Percentiles rank a stretch among this genome's conserved stretches.
phyloP scores from a whole-genome alignment of 257 asterid species.

The Schizonepeta tenuifolia region DNA sequence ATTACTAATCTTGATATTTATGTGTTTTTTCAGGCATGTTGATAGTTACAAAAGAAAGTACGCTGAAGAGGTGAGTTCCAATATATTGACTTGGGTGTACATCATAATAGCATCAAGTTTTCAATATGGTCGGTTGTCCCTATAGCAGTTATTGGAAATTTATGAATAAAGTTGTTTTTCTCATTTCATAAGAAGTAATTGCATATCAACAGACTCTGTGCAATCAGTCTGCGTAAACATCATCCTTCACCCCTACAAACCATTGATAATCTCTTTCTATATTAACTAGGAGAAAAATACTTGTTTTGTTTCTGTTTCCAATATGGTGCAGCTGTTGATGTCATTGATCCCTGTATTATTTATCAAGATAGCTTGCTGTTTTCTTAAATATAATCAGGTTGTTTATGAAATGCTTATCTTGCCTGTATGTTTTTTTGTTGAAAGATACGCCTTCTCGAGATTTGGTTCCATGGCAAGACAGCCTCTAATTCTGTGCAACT shows the following conservation, averaged over 20 bases:
- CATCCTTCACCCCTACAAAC: constrained; percentile 6
- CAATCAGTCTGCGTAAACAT: constrained; percentile 18
- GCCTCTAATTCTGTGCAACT: background rate
- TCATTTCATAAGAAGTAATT: constrained; percentile 15
- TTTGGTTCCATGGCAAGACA: constrained; percentile 15
- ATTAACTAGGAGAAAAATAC: constrained; percentile 21
- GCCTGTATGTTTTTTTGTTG: constrained; percentile 14
- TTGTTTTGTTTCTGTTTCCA: background rate
- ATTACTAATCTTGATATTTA: constrained; percentile 30
- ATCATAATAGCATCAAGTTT: background rate
- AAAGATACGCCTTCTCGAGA: constrained; percentile 13
- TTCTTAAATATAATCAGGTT: constrained; percentile 10
- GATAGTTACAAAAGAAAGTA: constrained; percentile 76
- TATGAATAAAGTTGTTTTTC: constrained; percentile 14
- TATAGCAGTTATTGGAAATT: constrained; percentile 8
- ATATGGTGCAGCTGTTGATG: constrained; percentile 4
- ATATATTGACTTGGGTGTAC: background rate
- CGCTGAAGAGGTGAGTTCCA: constrained; percentile 81
- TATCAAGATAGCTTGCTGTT: constrained; percentile 22
- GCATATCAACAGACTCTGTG: constrained; percentile 9
- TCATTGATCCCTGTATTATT: background rate
- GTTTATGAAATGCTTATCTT: constrained; percentile 22
- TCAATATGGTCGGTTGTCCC: background rate
- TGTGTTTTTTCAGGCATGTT: constrained; percentile 66
- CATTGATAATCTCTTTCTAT: constrained; percentile 14